Percentiles rank a stretch among this genome's conserved stretches.
Conservation (phyloP, 225 moss, liverwort and hornwort genomes). For the Polytrichum commune region DNA sequence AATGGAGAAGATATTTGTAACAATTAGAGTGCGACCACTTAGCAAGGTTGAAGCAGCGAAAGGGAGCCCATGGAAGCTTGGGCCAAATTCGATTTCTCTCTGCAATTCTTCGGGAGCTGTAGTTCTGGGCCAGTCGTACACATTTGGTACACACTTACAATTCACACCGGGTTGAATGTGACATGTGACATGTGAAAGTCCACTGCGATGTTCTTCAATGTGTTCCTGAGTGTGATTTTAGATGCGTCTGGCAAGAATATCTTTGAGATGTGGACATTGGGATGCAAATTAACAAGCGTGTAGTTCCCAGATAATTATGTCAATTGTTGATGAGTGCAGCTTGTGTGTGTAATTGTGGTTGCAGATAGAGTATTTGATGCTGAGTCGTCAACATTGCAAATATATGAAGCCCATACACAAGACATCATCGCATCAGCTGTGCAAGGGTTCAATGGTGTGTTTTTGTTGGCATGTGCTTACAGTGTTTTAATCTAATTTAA, state of each 20-base stretch:
- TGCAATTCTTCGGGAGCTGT: constrained; percentile 37
- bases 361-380: constrained; percentile 85
- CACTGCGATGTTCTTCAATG: too few relatives aligned
- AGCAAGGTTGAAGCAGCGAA: constrained; percentile 72
- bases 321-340: background rate
- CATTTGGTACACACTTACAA: constrained; percentile 52
- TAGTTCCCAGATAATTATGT: background rate
- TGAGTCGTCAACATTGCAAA: constrained; percentile 60
- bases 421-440: constrained; percentile 87
- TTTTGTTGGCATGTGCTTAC: background rate
- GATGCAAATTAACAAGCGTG: too few relatives aligned
- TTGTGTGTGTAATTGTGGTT: constrained; percentile 8
- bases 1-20: constrained; percentile 94
- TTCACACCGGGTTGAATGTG: too few relatives aligned
- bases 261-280: too few relatives aligned
- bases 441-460: constrained; percentile 82
- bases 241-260: too few relatives aligned
- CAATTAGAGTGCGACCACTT: constrained; percentile 84
- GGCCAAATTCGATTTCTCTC: constrained; percentile 62
- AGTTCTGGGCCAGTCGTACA: constrained; percentile 60
- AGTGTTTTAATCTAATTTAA: too few relatives aligned
- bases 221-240: too few relatives aligned
- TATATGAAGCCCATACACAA: constrained; percentile 85
- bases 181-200: too few relatives aligned
- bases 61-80: constrained; percentile 84